Evolutionary conservation across 2,329 filamentous ascomycete genomes (phyloP), one percentile per base, ranked within the genome.

Genomic region (Diatrype stigma): DNA sequence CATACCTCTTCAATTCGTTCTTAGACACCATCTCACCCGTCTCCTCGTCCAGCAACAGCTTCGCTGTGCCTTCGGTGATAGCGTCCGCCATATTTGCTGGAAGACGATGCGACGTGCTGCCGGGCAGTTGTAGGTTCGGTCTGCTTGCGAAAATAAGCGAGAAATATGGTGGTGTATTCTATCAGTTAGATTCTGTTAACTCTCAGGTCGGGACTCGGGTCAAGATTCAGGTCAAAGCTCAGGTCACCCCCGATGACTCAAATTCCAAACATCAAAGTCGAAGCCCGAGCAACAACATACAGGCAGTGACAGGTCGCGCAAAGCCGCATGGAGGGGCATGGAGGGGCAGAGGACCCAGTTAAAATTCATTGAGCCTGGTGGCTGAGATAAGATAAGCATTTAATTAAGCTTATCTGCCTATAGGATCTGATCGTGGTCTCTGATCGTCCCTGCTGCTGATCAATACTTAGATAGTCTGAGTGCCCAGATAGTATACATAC

Each of bases 21-120:
- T 83, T 84, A 45, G 81, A 83, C 40, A 85, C 77, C 79, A 81
- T 81, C 68, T 85, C 81, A n/a, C 81, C 81, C 3, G 81, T 85
- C 69, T 80, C 80, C 59, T 81, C 78, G 67, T 85, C 81, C 34
- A 84, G 76, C 65, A 80, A 72, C 42, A 85, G 75, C 73, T 84
- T 84, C 52, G 80, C 76, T 35, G 74, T 71, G 47, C 67, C 69
- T 56, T 79, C 76, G 21, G 59, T 58, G 45, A 72, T 60, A 50
- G 63, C 62, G 61, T 74, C 70, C 50, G 71, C 68, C 70, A 73
- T 74, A 49, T 22, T 62, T 49, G 32, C 49, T 22, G 16, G 6
- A 37, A 8, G 17, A 11, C 37, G 37, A 22, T 19, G 17, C 37
- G 17, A 12, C 19, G 19, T 4, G 10, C 11, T 40, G n/a, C 37